Evolutionary conservation across 2,329 filamentous ascomycete genomes (phyloP), one percentile per base, ranked within the genome.

Genomic region (Epichloe glyceriae): DNA sequence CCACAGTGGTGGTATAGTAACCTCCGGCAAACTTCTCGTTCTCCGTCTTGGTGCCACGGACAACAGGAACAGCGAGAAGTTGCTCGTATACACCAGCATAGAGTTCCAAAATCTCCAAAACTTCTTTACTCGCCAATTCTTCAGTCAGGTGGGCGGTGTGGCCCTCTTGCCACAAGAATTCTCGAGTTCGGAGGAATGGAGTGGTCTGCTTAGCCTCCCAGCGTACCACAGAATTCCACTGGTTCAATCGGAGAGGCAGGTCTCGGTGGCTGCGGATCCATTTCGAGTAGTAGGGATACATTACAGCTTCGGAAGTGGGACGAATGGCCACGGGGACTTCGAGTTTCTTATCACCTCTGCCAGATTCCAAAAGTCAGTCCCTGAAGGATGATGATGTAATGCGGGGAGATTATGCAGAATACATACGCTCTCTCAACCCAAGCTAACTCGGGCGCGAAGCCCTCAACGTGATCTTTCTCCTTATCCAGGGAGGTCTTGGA

Each of bases 11-110:
- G 46, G 93, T 97, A 74, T 95, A 98, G 71, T 91, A 84, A 58
- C 90, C 90, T 66, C 93, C 93, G 8, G 93, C 90, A 61, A 98
- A 98, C 73, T 95, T 95, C 73, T 98, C 93, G 63, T 95, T 95
- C 66, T 95, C 89, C 0, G 94, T 98, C 80, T 98, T 98, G 62
- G 77, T 77, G 42, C 93, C 93, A 62, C 90, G 88, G 55, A 98
- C 87, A 12, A 98, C 90, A 35, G 93, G 93, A 41, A 97, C 88
- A 46, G 93, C 93, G 35, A 98, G 82, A 30, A 98, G 80, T 61
- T 98, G 77, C 69, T 96, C 86, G 69, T 97, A 98, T 53, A 98
- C 83, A 56, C 82, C 82, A 42, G 90, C 88, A 63, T 98, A 98
- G 60, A 87, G 82, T 65, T 97, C 90, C 43, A 98, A 79, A 57